Evolutionary conservation across 2,329 filamentous ascomycete species (phyloP).

Genomic region (Fusarium penzigii): DNA sequence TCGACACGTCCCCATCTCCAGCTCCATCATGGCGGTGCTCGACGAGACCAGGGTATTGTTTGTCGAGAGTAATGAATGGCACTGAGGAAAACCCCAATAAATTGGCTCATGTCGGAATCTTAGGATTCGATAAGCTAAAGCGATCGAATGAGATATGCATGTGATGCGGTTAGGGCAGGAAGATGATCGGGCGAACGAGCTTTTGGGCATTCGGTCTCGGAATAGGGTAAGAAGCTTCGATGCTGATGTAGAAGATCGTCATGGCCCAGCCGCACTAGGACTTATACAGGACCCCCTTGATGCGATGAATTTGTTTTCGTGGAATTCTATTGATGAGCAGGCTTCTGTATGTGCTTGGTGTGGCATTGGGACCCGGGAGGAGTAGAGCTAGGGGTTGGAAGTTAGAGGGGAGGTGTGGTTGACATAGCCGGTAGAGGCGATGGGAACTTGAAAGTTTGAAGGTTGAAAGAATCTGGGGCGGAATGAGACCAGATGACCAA

Average conservation of each 20-base stretch:
- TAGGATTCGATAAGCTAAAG: no score
- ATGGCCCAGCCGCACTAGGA: neutral
- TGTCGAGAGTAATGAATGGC: no score
- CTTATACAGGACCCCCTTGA: neutral
- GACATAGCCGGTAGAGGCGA: neutral
- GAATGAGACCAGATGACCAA: neutral
- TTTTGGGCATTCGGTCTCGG: neutral
- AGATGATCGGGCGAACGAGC: neutral
- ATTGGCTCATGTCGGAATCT: no score
- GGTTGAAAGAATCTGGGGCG: conserved; percentile 9
- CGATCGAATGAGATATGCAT: neutral
- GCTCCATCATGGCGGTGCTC: neutral
- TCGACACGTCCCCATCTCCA: neutral
- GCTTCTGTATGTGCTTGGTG: no score
- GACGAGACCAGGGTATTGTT: no score
- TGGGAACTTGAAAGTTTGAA: conserved; percentile 4
- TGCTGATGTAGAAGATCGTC: neutral
- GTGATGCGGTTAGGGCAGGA: neutral
- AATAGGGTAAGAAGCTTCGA: neutral
- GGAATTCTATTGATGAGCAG: neutral
- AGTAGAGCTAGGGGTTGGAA: no score
- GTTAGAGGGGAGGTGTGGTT: neutral
- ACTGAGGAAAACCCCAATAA: no score
- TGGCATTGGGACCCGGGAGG: no score
- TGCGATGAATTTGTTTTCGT: no score